Conservation (phyloP, 768 basidiomycete genomes). For the Calocybe cyanea region DNA sequence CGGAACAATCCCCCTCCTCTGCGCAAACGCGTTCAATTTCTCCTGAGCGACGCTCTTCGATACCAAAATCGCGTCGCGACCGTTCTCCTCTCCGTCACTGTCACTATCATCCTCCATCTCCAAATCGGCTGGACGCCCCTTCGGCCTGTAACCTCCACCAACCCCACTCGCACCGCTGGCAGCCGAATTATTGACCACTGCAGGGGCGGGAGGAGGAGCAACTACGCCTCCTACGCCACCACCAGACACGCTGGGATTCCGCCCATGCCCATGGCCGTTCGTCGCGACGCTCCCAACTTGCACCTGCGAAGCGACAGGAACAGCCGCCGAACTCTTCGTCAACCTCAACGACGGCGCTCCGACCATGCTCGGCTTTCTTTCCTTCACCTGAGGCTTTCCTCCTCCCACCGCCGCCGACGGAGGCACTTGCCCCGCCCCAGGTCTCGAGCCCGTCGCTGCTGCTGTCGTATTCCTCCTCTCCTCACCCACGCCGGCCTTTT, state of each 20-base stretch:
- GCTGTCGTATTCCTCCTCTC: neutral
- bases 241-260: neutral
- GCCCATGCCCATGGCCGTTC: neutral
- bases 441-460: no score
- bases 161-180: no score
- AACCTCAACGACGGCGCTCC: slow-evolving; percentile 31
- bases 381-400: neutral
- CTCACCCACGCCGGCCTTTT: neutral
- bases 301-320: slow-evolving; percentile 47
- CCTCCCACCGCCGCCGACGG: neutral
- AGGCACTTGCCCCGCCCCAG: neutral
- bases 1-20: slow-evolving; percentile 35
- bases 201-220: no score
- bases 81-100: slow-evolving; percentile 46
- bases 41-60: slow-evolving; percentile 70
- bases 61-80: slow-evolving; percentile 40
- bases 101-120: slow-evolving; percentile 70
- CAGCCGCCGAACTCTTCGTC: slow-evolving; percentile 56
- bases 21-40: slow-evolving; percentile 55
- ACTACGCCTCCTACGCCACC: no score
- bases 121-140: slow-evolving; percentile 58
- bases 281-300: slow-evolving; percentile 25
- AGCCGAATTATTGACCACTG: no score
- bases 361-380: slow-evolving; percentile 1
- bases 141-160: slow-evolving; percentile 50